Evolutionary conservation across 169 alveolate genomes (phyloP).

Genomic region (Neospora caninum): DNA sequence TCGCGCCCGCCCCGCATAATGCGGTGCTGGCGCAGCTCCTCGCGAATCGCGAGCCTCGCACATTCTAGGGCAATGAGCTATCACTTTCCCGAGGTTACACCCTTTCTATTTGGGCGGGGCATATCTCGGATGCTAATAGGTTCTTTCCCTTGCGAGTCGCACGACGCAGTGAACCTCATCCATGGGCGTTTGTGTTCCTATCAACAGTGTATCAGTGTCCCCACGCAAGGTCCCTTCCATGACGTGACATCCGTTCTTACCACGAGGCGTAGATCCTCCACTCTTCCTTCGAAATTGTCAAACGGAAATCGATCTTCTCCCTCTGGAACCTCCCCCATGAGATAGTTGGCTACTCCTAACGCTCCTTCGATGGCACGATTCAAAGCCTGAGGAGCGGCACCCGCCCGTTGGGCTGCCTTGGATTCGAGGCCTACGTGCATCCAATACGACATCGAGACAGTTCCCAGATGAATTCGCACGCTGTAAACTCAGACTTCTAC

Average conservation of each 20-base stretch:
- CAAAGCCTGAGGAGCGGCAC: slow-evolving; percentile 62
- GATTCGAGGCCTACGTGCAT: not conserved
- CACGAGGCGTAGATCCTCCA: slow-evolving; percentile 60
- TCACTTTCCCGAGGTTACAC: too few species aligned
- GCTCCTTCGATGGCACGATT: slow-evolving; percentile 66
- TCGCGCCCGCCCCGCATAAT: not conserved
- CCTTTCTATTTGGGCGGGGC: too few species aligned
- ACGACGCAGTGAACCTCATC: too few species aligned
- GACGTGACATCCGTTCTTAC: slow-evolving; percentile 27
- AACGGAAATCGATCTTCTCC: slow-evolving; percentile 60
- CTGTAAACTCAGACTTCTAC: too few species aligned
- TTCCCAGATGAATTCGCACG: too few species aligned
- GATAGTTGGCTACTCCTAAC: slow-evolving; percentile 61
- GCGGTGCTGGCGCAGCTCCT: not conserved
- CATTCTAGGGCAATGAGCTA: too few species aligned
- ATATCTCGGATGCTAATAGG: too few species aligned
- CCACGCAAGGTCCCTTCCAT: too few species aligned
- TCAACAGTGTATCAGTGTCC: too few species aligned
- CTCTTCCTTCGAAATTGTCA: slow-evolving; percentile 62
- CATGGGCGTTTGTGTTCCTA: too few species aligned
- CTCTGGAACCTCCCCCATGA: slow-evolving; percentile 60
- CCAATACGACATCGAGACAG: not conserved
- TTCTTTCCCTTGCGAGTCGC: too few species aligned
- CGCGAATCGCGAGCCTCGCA: too few species aligned
- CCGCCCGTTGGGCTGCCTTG: slow-evolving; percentile 49